phyloP scores from a whole-genome alignment of 495 filamentous ascomycete species.

The Xylaria curta region DNA sequence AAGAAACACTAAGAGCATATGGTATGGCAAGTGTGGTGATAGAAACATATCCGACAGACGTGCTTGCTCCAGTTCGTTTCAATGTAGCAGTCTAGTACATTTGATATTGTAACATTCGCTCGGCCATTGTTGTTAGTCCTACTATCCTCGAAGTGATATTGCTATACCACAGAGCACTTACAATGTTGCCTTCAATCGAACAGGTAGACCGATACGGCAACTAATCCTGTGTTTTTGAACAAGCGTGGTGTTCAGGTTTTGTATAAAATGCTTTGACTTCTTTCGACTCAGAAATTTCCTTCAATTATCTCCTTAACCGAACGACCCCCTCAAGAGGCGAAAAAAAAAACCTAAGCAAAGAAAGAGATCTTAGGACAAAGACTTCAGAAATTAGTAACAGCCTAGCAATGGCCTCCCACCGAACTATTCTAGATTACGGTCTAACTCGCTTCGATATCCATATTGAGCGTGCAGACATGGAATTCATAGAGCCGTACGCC shows the following conservation, averaged over 20 bases:
- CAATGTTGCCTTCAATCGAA: neutral
- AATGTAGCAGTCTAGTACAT: neutral
- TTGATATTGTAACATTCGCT: neutral
- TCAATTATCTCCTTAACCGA: neutral
- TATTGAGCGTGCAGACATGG: neutral
- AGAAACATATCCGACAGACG: neutral
- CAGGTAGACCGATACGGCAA: neutral
- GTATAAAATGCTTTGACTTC: neutral
- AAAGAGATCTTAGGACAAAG: neutral
- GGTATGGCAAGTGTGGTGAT: neutral
- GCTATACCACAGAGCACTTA: neutral
- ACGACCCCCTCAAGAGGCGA: neutral
- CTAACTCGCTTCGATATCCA: neutral
- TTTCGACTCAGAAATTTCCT: neutral
- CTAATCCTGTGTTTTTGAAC: neutral
- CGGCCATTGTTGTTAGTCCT: neutral
- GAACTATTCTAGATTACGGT: conserved; percentile 12
- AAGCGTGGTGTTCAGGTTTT: neutral
- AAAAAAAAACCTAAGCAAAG: neutral
- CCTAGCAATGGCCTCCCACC: neutral
- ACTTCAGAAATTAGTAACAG: neutral
- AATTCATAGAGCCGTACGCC: conserved; percentile 14
- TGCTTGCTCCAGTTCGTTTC: neutral
- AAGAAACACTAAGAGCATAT: neutral
- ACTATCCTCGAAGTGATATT: neutral